Evolutionary conservation across 2,329 filamentous ascomycete genomes (phyloP).

Genomic region (Colletotrichum graminicola): DNA sequence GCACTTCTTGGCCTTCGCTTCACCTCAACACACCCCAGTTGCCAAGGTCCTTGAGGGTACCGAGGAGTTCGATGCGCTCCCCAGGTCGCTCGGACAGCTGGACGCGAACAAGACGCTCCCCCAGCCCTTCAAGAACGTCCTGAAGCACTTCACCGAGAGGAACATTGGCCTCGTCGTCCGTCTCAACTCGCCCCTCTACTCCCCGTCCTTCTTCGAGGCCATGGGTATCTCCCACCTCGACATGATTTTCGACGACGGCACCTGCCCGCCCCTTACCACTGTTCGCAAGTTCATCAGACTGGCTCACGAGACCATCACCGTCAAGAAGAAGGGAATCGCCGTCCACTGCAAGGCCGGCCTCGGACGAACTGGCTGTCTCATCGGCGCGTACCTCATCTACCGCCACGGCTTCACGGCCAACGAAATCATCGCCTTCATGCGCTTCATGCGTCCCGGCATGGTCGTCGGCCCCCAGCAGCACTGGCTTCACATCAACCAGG

Average conservation of each 20-base stretch:
- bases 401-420: slow-evolving; percentile 97
- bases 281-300: slow-evolving; percentile 95
- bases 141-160: slow-evolving; percentile 87
- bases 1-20: slow-evolving; percentile 95
- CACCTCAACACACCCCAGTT: slow-evolving; percentile 85
- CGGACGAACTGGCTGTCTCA: slow-evolving; percentile 93
- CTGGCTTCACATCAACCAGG: slow-evolving; percentile 98
- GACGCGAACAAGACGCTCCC: slow-evolving; percentile 78
- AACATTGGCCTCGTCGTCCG: slow-evolving; percentile 95
- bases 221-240: slow-evolving; percentile 95
- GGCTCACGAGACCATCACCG: slow-evolving; percentile 92
- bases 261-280: slow-evolving; percentile 88
- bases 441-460: slow-evolving; percentile 99
- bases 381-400: slow-evolving; percentile 98
- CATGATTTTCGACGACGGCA: slow-evolving; percentile 99
- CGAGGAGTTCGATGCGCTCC: slow-evolving; percentile 79
- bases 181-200: slow-evolving; percentile 95
- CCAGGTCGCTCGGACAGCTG: slow-evolving; percentile 80
- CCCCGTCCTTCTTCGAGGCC: slow-evolving; percentile 95
- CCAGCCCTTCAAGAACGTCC: slow-evolving; percentile 93
- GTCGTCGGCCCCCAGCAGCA: slow-evolving; percentile 98
- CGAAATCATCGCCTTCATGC: slow-evolving; percentile 97
- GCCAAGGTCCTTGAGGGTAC: slow-evolving; percentile 79
- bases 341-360: slow-evolving; percentile 99
- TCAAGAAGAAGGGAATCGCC: slow-evolving; percentile 92